These are phyloP conservation scores for Eleusine coracana DNA, from an alignment of 176 grass and related monocot genomes.

Conservation along the genomic window DNA sequence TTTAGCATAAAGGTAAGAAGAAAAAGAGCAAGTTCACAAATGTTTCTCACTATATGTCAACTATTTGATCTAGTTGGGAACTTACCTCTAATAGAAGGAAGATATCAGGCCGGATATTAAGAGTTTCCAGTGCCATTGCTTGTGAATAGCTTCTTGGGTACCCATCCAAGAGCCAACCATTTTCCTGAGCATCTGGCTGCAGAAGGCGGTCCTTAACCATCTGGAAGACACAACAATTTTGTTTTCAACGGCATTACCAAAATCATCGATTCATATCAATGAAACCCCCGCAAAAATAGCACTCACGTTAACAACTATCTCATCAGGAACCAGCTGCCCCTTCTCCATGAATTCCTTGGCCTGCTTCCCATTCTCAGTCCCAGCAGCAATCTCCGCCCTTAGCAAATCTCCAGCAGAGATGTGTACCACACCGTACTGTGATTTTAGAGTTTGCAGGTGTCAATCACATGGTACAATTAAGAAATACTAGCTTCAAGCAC, in stretches of 20 bases:
- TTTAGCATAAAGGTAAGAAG: slow-evolving; percentile 2
- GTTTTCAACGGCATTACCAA: not conserved
- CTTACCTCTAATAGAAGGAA: slow-evolving; percentile 93
- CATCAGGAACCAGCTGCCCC: slow-evolving; percentile 83
- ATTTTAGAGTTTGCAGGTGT: slow-evolving; percentile 13
- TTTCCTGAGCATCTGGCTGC: slow-evolving; percentile 83
- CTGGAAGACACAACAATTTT: slow-evolving; percentile 36
- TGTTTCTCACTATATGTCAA: not conserved
- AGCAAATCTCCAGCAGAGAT: slow-evolving; percentile 96
- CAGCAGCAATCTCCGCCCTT: slow-evolving; percentile 79
- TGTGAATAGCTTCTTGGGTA: slow-evolving; percentile 94
- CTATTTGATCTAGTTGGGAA: not conserved
- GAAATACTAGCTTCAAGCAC: not conserved
- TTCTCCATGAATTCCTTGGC: slow-evolving; percentile 99
- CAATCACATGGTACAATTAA: slow-evolving; percentile 14
- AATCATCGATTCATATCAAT: not conserved
- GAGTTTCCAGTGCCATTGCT: slow-evolving; percentile 87
- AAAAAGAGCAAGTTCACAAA: not conserved
- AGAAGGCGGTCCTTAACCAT: slow-evolving; percentile 89
- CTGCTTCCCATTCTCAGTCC: slow-evolving; percentile 70
- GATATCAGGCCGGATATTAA: slow-evolving; percentile 75
- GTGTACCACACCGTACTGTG: slow-evolving; percentile 86
- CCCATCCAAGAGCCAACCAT: slow-evolving; percentile 93
- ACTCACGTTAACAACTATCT: slow-evolving; percentile 85
- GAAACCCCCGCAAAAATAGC: not conserved